Evolutionary conservation across 78 protist species (phyloP).

Genomic region (Dictyostelium purpureum): DNA sequence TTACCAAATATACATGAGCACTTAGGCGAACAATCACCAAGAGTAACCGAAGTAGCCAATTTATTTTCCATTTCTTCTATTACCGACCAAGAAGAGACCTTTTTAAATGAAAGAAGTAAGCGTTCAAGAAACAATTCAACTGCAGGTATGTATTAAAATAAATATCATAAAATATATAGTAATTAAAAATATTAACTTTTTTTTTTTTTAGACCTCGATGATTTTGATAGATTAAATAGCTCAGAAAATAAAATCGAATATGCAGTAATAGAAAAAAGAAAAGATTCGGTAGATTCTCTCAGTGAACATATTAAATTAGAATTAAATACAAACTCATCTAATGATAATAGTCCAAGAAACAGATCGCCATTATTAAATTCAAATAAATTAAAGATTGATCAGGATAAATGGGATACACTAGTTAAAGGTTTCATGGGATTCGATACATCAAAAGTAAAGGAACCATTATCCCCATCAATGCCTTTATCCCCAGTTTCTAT

Average conservation of each 20-base stretch:
- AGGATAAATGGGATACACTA: background rate
- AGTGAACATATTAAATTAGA: no score
- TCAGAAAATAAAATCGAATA: background rate
- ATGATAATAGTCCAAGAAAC: background rate
- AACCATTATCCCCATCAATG: background rate
- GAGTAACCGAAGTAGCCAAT: background rate
- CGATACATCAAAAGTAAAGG: background rate
- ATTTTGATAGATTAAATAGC: background rate
- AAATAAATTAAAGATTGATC: background rate
- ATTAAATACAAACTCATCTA: no score
- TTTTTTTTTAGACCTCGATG: background rate
- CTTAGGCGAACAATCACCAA: background rate
- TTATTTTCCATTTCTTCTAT: background rate
- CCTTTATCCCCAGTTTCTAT: background rate
- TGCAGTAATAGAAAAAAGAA: background rate
- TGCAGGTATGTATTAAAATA: background rate
- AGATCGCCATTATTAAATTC: background rate
- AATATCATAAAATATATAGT: background rate
- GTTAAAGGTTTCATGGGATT: conserved; percentile 17
- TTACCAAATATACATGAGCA: background rate
- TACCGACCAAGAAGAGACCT: background rate
- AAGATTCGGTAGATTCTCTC: background rate
- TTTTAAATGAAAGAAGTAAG: conserved; percentile 2
- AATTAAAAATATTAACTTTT: background rate
- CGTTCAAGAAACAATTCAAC: conserved; percentile 5